Percentiles rank a stretch among this genome's conserved stretches.
Evolutionary conservation across 352 stramenopile species (phyloP).

Genomic region (Phytopythium kandeliae): DNA sequence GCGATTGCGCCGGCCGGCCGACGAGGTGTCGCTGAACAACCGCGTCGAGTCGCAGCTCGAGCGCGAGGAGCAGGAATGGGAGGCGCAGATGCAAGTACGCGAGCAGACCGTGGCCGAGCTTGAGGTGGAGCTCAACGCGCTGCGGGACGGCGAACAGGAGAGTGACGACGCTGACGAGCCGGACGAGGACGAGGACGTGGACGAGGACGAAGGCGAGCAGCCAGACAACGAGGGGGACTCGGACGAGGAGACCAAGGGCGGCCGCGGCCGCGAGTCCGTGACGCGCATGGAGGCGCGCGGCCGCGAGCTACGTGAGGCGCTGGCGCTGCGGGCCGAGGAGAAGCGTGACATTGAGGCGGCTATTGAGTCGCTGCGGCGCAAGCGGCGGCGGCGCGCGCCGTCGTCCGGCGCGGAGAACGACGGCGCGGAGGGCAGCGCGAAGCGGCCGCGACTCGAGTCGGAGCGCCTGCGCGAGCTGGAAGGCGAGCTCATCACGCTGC

Average conservation of each 20-base stretch:
- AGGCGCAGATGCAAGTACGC: conserved; percentile 46
- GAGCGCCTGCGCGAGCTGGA: conserved; percentile 13
- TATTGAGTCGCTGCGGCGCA: conserved; percentile 41
- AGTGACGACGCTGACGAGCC: conserved; percentile 14
- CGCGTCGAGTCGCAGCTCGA: conserved; percentile 52
- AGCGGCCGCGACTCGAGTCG: conserved; percentile 8
- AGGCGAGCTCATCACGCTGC: conserved; percentile 32
- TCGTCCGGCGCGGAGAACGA: conserved; percentile 4
- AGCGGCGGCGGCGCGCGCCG: conserved; percentile 16
- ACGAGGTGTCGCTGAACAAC: conserved; percentile 43
- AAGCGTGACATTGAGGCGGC: conserved; percentile 56
- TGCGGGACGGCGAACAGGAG: conserved; percentile 27
- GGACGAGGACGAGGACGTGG: conserved; percentile 13
- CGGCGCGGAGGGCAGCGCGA: background rate
- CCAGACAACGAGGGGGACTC: conserved; percentile 14
- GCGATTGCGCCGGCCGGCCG: conserved; percentile 20
- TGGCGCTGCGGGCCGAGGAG: conserved; percentile 51
- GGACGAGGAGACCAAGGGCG: conserved; percentile 7
- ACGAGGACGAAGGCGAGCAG: conserved; percentile 10
- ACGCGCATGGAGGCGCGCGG: conserved; percentile 13
- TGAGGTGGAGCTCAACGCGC: conserved; percentile 43
- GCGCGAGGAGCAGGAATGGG: conserved; percentile 50
- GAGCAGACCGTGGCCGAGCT: conserved; percentile 38
- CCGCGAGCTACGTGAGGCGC: conserved; percentile 29
- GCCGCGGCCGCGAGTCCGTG: conserved; percentile 1